phyloP scores from a whole-genome alignment of 2,329 filamentous ascomycete genomes.

The Mycogone perniciosa region DNA sequence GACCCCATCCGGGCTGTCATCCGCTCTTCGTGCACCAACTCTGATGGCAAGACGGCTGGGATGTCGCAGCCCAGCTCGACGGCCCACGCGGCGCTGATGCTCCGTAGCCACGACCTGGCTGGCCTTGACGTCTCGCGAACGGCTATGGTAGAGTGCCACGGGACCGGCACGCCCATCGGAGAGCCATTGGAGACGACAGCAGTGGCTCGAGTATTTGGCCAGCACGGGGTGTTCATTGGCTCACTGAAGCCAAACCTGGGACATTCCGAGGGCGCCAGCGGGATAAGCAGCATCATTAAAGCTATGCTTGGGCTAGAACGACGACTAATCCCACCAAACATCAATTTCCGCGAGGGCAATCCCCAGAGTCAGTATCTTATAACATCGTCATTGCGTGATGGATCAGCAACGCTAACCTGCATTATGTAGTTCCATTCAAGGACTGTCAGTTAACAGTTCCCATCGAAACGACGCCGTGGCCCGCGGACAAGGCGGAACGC shows the following conservation, averaged over 20 bases:
- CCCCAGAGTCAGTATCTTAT: conserved; percentile 12
- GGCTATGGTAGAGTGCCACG: conserved; percentile 35
- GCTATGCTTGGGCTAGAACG: conserved; percentile 27
- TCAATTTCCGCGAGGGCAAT: conserved; percentile 25
- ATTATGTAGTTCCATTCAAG: conserved; percentile 17
- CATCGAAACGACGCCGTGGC: conserved; percentile 19
- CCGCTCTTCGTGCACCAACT: conserved; percentile 25
- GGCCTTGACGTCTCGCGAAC: conserved; percentile 20
- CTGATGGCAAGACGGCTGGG: conserved; percentile 34
- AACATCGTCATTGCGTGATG: not conserved
- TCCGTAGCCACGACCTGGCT: not conserved
- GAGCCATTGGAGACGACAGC: conserved; percentile 36
- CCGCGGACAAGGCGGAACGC: conserved; percentile 18
- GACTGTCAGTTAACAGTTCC: conserved; percentile 22
- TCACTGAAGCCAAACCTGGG: conserved; percentile 35
- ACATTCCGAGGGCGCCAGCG: conserved; percentile 30
- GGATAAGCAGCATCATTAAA: conserved; percentile 27
- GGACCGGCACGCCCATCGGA: conserved; percentile 38
- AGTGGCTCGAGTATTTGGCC: conserved; percentile 26
- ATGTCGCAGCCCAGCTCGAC: conserved; percentile 32
- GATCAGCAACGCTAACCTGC: not conserved
- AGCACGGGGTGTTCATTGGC: conserved; percentile 21
- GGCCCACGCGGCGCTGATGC: conserved; percentile 5
- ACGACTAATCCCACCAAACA: conserved; percentile 26
- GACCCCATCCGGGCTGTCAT: conserved; percentile 34